Conservation (phyloP, 345 rosid species). For the Populus davidiana region DNA sequence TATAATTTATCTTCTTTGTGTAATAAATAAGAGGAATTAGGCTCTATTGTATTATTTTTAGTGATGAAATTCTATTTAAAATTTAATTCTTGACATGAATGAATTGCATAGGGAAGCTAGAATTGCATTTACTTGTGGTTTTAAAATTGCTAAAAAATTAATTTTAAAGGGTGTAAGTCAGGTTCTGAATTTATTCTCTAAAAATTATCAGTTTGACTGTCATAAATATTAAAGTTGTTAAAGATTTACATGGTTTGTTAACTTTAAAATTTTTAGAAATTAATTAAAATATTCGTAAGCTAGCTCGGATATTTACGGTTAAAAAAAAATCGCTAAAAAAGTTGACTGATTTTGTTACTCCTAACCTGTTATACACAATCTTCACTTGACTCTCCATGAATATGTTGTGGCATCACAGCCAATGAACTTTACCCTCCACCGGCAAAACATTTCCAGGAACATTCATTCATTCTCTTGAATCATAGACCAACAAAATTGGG, state of each 20-base stretch:
- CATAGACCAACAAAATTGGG: neutral
- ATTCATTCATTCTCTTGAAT: neutral
- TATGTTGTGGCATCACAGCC: too few relatives aligned
- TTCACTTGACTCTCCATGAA: neutral
- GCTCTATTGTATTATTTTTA: too few relatives aligned
- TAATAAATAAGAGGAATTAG: too few relatives aligned
- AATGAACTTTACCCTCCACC: neutral
- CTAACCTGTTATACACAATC: neutral
- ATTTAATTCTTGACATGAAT: too few relatives aligned
- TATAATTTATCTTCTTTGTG: too few relatives aligned
- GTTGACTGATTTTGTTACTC: neutral
- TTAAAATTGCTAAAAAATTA: too few relatives aligned
- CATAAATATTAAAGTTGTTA: rapidly evolving
- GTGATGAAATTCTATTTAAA: too few relatives aligned
- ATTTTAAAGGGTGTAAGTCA: rapidly evolving
- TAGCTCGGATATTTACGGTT: too few relatives aligned
- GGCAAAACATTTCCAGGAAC: neutral
- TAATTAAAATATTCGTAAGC: too few relatives aligned
- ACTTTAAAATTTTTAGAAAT: rapidly evolving
- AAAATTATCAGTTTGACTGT: rapidly evolving
- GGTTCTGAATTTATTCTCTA: rapidly evolving
- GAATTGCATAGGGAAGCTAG: neutral
- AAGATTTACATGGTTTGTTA: rapidly evolving
- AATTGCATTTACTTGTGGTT: too few relatives aligned
- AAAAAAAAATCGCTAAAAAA: too few relatives aligned